Percentiles rank a stretch among this genome's conserved stretches.
Evolutionary conservation across 1,284 basidiomycete genomes (phyloP).

Genomic region (Cutaneotrichosporon cutaneum): DNA sequence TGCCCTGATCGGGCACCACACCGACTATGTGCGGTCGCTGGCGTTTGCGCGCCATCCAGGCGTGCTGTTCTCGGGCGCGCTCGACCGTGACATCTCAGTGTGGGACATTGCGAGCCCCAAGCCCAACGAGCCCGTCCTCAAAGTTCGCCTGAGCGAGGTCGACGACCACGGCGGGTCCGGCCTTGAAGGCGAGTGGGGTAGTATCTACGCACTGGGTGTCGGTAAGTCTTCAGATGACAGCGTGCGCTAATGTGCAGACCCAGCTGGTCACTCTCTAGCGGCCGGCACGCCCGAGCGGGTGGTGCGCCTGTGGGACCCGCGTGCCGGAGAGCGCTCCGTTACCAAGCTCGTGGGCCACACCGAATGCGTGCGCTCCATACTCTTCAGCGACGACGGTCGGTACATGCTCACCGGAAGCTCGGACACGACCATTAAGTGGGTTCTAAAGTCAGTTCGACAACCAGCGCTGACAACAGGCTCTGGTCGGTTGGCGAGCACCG

Average conservation of each 20-base stretch:
- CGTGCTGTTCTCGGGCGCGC: constrained; percentile 90
- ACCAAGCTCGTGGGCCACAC: constrained; percentile 84
- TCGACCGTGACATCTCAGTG: constrained; percentile 88
- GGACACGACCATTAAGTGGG: constrained; percentile 64
- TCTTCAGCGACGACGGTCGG: constrained; percentile 83
- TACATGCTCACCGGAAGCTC: constrained; percentile 88
- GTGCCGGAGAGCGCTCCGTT: constrained; percentile 64
- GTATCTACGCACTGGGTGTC: constrained; percentile 73
- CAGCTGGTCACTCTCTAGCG: constrained; percentile 75
- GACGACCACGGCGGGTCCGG: constrained; percentile 45
- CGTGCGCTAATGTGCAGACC: constrained; percentile 55
- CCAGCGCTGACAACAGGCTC: constrained; percentile 62
- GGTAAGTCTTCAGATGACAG: constrained; percentile 34
- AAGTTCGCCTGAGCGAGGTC: constrained; percentile 42
- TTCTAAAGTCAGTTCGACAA: background rate
- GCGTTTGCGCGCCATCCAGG: constrained; percentile 72
- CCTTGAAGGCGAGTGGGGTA: constrained; percentile 60
- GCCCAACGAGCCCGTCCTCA: constrained; percentile 46
- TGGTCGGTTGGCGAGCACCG: constrained; percentile 89
- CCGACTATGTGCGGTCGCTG: constrained; percentile 88
- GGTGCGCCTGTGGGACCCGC: constrained; percentile 88
- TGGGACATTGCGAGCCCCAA: constrained; percentile 75
- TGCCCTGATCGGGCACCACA: constrained; percentile 76
- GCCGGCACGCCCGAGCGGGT: constrained; percentile 89
- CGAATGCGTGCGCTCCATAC: constrained; percentile 87